phyloP scores from a whole-genome alignment of 495 filamentous ascomycete genomes.

The Pseudoneurospora amorphoporcata region DNA sequence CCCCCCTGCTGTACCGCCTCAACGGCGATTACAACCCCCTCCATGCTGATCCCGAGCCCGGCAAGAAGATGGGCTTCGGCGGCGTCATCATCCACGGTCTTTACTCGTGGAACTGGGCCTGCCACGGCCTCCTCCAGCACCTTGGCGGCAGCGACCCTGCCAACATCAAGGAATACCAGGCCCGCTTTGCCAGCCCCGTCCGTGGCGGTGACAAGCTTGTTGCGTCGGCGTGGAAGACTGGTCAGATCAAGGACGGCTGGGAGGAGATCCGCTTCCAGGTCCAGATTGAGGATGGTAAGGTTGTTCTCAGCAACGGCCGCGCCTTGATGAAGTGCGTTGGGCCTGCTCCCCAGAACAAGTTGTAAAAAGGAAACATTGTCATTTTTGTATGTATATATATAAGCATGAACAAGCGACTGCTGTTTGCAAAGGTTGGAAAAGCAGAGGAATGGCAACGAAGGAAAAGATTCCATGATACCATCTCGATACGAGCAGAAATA shows the following conservation, averaged over 20 bases:
- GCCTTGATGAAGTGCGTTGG: constrained; percentile 59
- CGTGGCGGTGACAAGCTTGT: constrained; percentile 63
- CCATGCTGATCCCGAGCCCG: constrained; percentile 74
- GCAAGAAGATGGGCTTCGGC: constrained; percentile 80
- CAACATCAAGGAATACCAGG: constrained; percentile 79
- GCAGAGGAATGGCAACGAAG: not conserved
- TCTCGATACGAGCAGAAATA: not conserved
- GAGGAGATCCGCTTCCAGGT: constrained; percentile 76
- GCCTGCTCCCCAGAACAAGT: constrained; percentile 46
- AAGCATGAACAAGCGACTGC: not conserved
- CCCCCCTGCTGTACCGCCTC: constrained; percentile 67
- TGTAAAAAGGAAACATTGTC: constrained; percentile 30
- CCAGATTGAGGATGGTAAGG: constrained; percentile 60
- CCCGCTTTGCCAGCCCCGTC: constrained; percentile 76
- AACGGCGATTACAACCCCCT: constrained; percentile 92
- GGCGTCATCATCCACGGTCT: constrained; percentile 83
- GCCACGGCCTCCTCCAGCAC: constrained; percentile 61
- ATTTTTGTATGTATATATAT: not conserved
- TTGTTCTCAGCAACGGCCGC: constrained; percentile 73
- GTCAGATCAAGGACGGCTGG: constrained; percentile 56
- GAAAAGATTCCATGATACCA: not conserved
- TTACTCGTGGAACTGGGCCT: constrained; percentile 71
- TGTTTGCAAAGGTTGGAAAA: not conserved
- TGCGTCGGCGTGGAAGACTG: constrained; percentile 53
- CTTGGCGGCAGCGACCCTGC: constrained; percentile 66